phyloP scores from a whole-genome alignment of 2,329 filamentous ascomycete genomes.

The Fusarium annulatum region DNA sequence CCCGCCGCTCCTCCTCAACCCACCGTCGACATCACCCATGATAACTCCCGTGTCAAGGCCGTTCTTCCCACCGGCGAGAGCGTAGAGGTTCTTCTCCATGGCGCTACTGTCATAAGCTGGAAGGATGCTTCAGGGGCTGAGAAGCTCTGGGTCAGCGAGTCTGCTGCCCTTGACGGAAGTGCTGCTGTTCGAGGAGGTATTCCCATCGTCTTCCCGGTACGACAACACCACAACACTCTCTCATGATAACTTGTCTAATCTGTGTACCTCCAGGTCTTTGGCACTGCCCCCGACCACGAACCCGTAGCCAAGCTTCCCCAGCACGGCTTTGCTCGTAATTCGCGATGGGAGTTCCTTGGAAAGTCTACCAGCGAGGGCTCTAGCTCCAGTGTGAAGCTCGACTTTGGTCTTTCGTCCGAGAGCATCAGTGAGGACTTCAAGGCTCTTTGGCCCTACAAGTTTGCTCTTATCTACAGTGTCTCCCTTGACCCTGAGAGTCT shows the following conservation, averaged over 20 bases:
- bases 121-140: constrained; percentile 82
- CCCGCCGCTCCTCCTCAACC: constrained; percentile 79
- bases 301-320: constrained; percentile 85
- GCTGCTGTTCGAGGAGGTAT: constrained; percentile 94
- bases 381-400: constrained; percentile 85
- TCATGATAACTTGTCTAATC: constrained; percentile 2
- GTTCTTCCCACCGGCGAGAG: constrained; percentile 87
- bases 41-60: constrained; percentile 79
- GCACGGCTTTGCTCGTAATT: constrained; percentile 93
- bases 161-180: constrained; percentile 82
- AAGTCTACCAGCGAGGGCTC: constrained; percentile 70
- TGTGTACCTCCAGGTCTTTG: constrained; percentile 75
- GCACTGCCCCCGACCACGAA: constrained; percentile 79
- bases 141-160: constrained; percentile 87
- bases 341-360: constrained; percentile 92
- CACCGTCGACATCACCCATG: constrained; percentile 78
- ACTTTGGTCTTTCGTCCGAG: constrained; percentile 87
- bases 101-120: constrained; percentile 94
- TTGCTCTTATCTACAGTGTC: constrained; percentile 93
- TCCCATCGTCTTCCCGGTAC: constrained; percentile 90
- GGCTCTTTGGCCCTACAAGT: constrained; percentile 85
- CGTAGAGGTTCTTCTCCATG: constrained; percentile 86
- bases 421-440: constrained; percentile 76
- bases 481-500: constrained; percentile 80
- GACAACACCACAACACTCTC: not conserved